Evolutionary conservation across 495 filamentous ascomycete genomes (phyloP), one percentile per base, ranked within the genome.

Genomic region (Aspergillus coremiiformis): DNA sequence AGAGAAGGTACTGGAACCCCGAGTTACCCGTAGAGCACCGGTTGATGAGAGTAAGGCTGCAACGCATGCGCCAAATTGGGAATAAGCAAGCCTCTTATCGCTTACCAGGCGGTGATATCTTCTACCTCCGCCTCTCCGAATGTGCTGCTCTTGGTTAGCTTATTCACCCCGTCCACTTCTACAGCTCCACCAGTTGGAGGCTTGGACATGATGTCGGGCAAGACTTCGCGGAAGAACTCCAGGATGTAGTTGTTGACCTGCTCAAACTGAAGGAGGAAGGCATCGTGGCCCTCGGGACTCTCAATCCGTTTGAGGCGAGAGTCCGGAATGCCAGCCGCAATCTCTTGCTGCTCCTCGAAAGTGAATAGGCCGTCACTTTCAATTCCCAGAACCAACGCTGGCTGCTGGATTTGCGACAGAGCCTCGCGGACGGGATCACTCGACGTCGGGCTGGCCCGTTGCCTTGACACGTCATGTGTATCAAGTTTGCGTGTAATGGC

Each of bases 401-500:
- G 93, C 68, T 98, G 93, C 56, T 89, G 70, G 44, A 98, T 88
- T 56, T 85, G 71, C 1, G 79, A 77, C n/a, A 98, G 76, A 7
- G 92, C 90, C 22, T 85, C 79, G 14, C 74, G 70, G 21, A 95
- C 78, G 14, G 80, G 81, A 37, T 74, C 60, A 14, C 76, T 70
- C 3, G 69, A 62, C 2, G 66, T 55, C 4, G 67, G 60, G 33
- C 57, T 66, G 33, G 70, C 66, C 17, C 90, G 83, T 56, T 83
- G 77, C 20, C 90, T 79, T 19, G 88, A 90, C 23, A 98, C 81
- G 63, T 98, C 93, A 65, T 98, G 93, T 3, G 93, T 98, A 62
- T 98, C 93, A n/a, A 98, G 83, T 68, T 98, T 98, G 53, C 93
- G 87, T 5, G 93, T 97, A 66, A 97, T 96, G 53, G 93, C 90